Evolutionary conservation across 805 yeast species (phyloP).

Genomic region (Wickerhamiella bombiphila): DNA sequence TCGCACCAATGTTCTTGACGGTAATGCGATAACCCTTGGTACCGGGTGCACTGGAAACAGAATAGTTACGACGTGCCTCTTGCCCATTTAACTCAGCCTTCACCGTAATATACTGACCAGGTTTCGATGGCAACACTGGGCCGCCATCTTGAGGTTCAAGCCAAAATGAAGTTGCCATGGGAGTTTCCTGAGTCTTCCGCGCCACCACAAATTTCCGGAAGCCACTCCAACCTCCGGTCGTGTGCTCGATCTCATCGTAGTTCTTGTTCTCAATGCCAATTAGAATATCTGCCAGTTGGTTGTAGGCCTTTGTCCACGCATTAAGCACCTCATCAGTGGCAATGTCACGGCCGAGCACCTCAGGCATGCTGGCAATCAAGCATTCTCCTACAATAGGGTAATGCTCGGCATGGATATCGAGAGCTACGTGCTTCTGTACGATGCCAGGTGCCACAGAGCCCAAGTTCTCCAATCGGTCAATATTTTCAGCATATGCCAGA

Average conservation of each 20-base stretch:
- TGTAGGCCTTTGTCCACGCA: constrained; percentile 57
- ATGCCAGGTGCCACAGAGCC: constrained; percentile 42
- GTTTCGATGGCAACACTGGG: constrained; percentile 17
- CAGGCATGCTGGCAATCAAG: constrained; percentile 39
- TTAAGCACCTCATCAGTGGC: constrained; percentile 44
- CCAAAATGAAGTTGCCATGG: constrained; percentile 36
- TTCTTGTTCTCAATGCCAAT: constrained; percentile 38
- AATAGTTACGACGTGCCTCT: constrained; percentile 42
- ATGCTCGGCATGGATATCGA: constrained; percentile 48
- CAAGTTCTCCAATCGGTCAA: constrained; percentile 42
- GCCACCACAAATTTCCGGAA: constrained; percentile 38
- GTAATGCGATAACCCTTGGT: constrained; percentile 38
- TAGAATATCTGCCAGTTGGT: constrained; percentile 44
- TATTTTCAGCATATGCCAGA: constrained; percentile 42
- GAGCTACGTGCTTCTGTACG: constrained; percentile 51
- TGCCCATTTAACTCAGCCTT: constrained; percentile 26
- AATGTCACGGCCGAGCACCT: constrained; percentile 37
- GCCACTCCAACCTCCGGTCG: constrained; percentile 41
- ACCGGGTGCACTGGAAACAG: constrained; percentile 32
- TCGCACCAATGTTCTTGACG: constrained; percentile 27
- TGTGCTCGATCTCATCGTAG: constrained; percentile 26
- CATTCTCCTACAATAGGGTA: constrained; percentile 50
- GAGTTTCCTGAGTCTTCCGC: constrained; percentile 30
- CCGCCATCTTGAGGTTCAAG: constrained; percentile 33
- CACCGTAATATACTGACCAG: constrained; percentile 36